Conservation (phyloP, 495 filamentous ascomycete species). For the Letharia lupina region DNA sequence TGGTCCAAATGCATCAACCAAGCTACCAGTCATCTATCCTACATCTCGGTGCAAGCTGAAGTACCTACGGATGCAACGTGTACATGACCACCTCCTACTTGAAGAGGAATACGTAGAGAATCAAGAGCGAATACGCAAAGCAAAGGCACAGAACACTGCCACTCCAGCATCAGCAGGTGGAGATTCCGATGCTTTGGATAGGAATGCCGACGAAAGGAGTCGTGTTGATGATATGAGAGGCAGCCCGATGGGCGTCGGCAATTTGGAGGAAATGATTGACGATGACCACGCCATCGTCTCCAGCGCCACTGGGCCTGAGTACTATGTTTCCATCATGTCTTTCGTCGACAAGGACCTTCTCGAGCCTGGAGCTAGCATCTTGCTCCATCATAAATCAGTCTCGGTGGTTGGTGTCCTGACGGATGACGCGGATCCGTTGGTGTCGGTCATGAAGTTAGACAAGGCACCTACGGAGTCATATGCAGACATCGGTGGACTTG, state of each 20-base stretch:
- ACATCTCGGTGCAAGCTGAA: slow-evolving; percentile 96
- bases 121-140: slow-evolving; percentile 86
- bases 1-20: slow-evolving; percentile 86
- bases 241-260: slow-evolving; percentile 97
- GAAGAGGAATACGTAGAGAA: slow-evolving; percentile 99
- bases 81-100: slow-evolving; percentile 92
- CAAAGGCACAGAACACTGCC: slow-evolving; percentile 69
- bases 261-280: slow-evolving; percentile 97
- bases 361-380: slow-evolving; percentile 89
- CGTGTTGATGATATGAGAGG: slow-evolving; percentile 98
- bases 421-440: slow-evolving; percentile 90
- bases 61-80: slow-evolving; percentile 93
- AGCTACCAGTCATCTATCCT: slow-evolving; percentile 87
- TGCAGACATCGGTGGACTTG: slow-evolving; percentile 94
- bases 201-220: slow-evolving; percentile 90
- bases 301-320: slow-evolving; percentile 93
- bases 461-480: slow-evolving; percentile 98
- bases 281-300: slow-evolving; percentile 99
- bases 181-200: slow-evolving; percentile 58
- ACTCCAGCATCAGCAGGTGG: slow-evolving; percentile 45
- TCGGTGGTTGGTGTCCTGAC: slow-evolving; percentile 97
- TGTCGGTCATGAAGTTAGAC: slow-evolving; percentile 99
- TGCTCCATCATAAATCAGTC: slow-evolving; percentile 95
- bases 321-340: slow-evolving; percentile 99
- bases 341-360: slow-evolving; percentile 99